Base-by-base conservation (phyloP, 257 asterid species). In the Anisodus tanguticus region DNA sequence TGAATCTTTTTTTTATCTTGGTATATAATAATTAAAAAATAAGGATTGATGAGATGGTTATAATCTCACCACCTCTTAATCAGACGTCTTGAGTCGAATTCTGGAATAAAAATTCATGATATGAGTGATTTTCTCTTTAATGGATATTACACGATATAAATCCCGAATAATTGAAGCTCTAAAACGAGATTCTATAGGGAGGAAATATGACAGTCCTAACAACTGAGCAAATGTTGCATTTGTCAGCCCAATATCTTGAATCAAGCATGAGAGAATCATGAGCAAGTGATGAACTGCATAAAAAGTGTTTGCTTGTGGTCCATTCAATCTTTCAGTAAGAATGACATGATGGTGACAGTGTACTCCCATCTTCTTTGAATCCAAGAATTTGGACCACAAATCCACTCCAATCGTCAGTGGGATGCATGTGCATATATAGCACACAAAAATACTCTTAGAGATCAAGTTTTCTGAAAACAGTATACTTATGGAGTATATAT, bases 311-410 rank as follows among this genome's bases (percentile, higher is more conserved):
- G 11, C 13, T 41, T 69, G 78, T 39, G 54, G 78, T 69, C 53
- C 53, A 16, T 39, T 10, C 54, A 41, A 69, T 16, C 54, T 39
- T 45, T 69, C 31, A 69, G 11, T 39, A 15, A 68, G 26, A 68
- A 41, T 41, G 49, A 16, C 49, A 16, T 70, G 55, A 70, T 69
- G 55, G 55, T 69, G 78, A 69, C 7, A 41, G 26, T 41, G 55
- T 41, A 39, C 53, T 39, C 26, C 35, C 78, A 69, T 69, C 13
- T 19, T 26, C 41, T 41, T n/a, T 41, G 55, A n/a, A 70, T 70
- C 79, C 78, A 68, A 68, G 4, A 70, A 16, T 70, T 39, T 16
- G 16, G 78, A 70, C 78, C 79, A 70, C 64, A 58, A 58, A 17
- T 15, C 59, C 16, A 54, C 76, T 37, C 6, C 45, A 17, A 39